Conservation (phyloP, 164 flowering plant species). For the Echeveria elegans region DNA sequence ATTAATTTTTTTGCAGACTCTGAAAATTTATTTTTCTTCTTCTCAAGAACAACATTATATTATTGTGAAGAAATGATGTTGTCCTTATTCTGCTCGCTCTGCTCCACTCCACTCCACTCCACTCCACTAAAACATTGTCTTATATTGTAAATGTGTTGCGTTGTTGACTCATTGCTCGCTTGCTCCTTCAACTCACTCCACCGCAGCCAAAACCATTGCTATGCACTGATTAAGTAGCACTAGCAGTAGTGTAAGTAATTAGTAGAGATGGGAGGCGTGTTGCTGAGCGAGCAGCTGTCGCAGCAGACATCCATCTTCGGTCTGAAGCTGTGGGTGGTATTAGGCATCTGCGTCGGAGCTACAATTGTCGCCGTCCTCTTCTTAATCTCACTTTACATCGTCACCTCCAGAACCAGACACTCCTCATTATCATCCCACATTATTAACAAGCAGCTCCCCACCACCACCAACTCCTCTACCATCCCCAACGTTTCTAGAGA, state of each 20-base stretch:
- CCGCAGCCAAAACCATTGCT: too few relatives aligned
- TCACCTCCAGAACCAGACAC: conserved; percentile 13
- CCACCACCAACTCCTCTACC: not conserved
- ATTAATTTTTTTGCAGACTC: too few relatives aligned
- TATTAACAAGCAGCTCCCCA: not conserved
- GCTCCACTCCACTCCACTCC: too few relatives aligned
- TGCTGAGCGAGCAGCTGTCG: conserved; percentile 56
- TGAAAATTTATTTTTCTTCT: too few relatives aligned
- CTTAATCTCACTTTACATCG: conserved; percentile 59
- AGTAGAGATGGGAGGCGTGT: conserved; percentile 31
- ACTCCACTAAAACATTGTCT: too few relatives aligned
- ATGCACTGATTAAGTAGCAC: too few relatives aligned
- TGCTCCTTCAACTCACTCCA: too few relatives aligned
- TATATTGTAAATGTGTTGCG: too few relatives aligned
- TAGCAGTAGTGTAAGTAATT: not conserved
- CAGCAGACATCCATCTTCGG: conserved; percentile 66
- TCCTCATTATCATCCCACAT: not conserved
- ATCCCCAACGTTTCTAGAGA: conserved; percentile 49
- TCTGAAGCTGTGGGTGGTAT: conserved; percentile 57
- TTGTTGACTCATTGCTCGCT: too few relatives aligned
- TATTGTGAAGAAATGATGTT: too few relatives aligned
- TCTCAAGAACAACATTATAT: too few relatives aligned
- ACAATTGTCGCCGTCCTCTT: conserved; percentile 59
- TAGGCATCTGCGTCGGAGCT: conserved; percentile 66
- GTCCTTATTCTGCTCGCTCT: too few relatives aligned